Base-by-base conservation (phyloP, 495 filamentous ascomycete species). In the Pseudevernia furfuracea region DNA sequence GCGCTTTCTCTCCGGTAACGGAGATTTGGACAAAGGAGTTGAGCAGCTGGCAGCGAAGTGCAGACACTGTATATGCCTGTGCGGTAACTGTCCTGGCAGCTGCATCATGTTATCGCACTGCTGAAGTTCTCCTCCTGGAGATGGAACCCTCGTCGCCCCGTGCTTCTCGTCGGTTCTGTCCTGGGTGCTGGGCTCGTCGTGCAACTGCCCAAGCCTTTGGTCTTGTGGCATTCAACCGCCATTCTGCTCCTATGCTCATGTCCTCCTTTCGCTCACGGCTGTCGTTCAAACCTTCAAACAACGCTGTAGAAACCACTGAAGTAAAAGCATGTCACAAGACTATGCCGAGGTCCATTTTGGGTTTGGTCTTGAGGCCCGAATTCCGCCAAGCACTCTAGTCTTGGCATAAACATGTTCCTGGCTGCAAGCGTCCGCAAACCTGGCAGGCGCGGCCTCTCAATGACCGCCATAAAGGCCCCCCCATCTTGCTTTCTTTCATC, bases 381-480 rank as follows among this genome's bases (percentile, higher is more conserved):
- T 21, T 17, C 30, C 30, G 52, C 30, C 52, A 55, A 34, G 28
- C 49, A 34, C n/a, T 34, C 30, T 1, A 2, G 15, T 55, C 52
- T 55, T 55, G 52, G 52, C 52, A 12, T 55, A 23, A 3, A 34
- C 49, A 30, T 15, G 30, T 43, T 49, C 49, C 6, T 53, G 49
- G 49, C 49, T 53, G 28, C 49, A 53, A 53, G 49, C 49, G 28
- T 53, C 49, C 49, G 4, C 12, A 17, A 53, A 53, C 52, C 52
- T 55, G 15, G 30, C 52, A 21, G 12, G 15, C 52, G 5, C 6
- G 30, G 28, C 28, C 25, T 4, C 5, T 9, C 25, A 19, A 28
- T 49, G n/a, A 30, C 28, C 23, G 23, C 49, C 49, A 30, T 19
- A 0, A 48, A 0, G 44, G n/a, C n/a, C n/a, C 21, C n/a, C 9